Base-by-base conservation (phyloP, 2,329 filamentous ascomycete genomes). In the Tolypocladium endophyticum region DNA sequence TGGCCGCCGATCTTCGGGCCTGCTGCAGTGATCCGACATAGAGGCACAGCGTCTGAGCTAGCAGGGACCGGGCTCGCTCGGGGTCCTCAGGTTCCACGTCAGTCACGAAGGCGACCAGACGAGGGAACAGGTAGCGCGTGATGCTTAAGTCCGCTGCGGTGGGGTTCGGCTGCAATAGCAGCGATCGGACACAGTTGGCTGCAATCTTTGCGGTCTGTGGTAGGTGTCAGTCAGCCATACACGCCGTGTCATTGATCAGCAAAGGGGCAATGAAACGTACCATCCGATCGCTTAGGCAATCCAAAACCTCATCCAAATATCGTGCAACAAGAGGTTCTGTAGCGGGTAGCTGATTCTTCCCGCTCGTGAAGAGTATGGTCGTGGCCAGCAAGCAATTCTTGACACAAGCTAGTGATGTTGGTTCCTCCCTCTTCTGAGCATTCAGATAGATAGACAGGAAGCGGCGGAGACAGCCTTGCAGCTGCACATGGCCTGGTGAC, bases 311-410 rank as follows among this genome's bases (percentile, higher is more conserved):
- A 64, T 89, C 83, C 4, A 96, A 79, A 66, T 92, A 92, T 59
- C 85, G 84, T 30, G 81, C 77, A 54, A 96, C 82, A 1, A 95
- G 80, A 11, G 87, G 84, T 66, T 97, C 92, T 50, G 83, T 84
- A 0, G 89, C 83, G 0, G 86, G 83, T 59, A 97, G 82, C 52
- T 87, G 81, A 64, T 89, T 89, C 61, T 85, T 82, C 8, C 90
- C 89, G 47, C 87, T 87, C 11, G 91, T 96, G 61, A 99, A 86
- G 11, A 99, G 81, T 61, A 99, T 89, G 0, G 94, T 96, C 55
- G 88, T 87, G 0, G 92, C 90, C 55, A 99, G 80, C 6, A 99
- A 83, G 5, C 88, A 89, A 69, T 97, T 99, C 78, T 95, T 97
- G 68, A 97, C 93, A 71, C 92, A 96, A 1, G 88, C 79, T 30